Base-by-base conservation (phyloP, 106 monocot genomes). In the Cymbidium sinense region DNA sequence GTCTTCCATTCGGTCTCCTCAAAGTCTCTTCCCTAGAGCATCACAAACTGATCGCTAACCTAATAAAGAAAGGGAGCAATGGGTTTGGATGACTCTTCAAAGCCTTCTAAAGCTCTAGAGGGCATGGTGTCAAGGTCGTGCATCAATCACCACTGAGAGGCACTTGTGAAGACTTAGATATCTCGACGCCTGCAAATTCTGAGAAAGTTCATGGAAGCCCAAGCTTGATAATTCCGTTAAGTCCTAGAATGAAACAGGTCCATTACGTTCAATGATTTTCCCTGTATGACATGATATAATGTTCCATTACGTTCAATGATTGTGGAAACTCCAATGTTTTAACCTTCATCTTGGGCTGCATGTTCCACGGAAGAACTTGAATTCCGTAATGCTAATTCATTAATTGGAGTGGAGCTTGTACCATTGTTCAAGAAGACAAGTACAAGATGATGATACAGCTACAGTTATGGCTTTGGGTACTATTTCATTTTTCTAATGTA, bases 361-460 rank as follows among this genome's bases (percentile, higher is more conserved):
- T 44, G 62, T 87, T 44, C 93, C 96, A 82, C 74, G 96, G 96
- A 96, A 91, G 81, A 96, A 93, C 84, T 81, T 89, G 65, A 96
- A 80, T 41, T 79, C 82, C 67, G 41, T 77, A 34, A n/a, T n/a
- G n/a, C n/a, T n/a, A n/a, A n/a, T n/a, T n/a, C n/a, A n/a, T n/a
- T 30, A 89, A 0, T 96, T 58, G 96, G 96, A 78, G 96, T 73
- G 96, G 96, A 37, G 78, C 67, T 78, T 96, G 25, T 96, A 96
- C 81, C 96, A 96, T 88, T 89, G 76, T 74, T 96, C 96, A 67
- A 84, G 91, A 79, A 93, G 96, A 74, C 50, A 89, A 78, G 73
- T 87, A 50, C 91, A 89, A 93, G 73, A 93, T 91, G 93, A 96
- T 96, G 93, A 91, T 44, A 73, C 93, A 65, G 78, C 96, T 74